phyloP scores from a whole-genome alignment of 768 basidiomycete species.

The Suillus subluteus region DNA sequence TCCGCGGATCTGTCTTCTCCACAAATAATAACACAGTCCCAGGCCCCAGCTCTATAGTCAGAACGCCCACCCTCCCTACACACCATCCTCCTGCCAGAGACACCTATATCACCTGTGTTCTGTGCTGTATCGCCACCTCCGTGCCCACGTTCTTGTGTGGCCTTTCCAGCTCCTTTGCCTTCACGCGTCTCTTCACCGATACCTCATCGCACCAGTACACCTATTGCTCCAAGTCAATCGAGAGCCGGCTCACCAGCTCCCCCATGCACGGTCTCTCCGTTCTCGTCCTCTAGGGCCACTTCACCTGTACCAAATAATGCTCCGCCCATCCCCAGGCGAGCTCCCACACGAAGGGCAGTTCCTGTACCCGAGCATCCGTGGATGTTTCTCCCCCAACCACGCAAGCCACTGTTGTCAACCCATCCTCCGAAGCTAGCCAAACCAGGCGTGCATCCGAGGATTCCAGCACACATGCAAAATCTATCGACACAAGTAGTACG shows the following conservation, averaged over 20 bases:
- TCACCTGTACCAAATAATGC: conserved; percentile 39
- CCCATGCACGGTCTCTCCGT: conserved; percentile 26
- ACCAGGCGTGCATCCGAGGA: too few relatives aligned
- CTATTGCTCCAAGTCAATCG: conserved; percentile 25
- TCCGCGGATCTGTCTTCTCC: conserved; percentile 10
- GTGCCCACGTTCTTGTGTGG: conserved; percentile 38
- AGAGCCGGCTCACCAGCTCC: conserved; percentile 29
- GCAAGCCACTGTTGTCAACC: too few relatives aligned
- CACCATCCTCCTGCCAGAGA: too few relatives aligned
- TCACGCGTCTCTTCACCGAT: conserved; percentile 15
- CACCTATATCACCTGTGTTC: too few relatives aligned
- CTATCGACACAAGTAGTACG: too few relatives aligned
- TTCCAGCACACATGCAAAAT: too few relatives aligned
- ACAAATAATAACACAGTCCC: conserved; percentile 12
- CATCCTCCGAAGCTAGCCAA: too few relatives aligned
- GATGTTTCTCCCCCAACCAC: too few relatives aligned
- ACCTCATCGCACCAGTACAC: conserved; percentile 39
- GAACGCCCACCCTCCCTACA: conserved; percentile 24
- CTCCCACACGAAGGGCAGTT: too few relatives aligned
- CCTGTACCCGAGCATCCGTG: too few relatives aligned
- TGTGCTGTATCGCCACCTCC: too few relatives aligned
- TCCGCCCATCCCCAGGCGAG: too few relatives aligned
- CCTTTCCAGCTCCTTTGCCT: conserved; percentile 22
- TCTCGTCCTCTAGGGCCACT: conserved; percentile 37
- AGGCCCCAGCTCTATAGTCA: conserved; percentile 9